These are phyloP conservation scores for Globisporangium recalcitrans DNA, from an alignment of 352 stramenopile genomes.

Conservation along the genomic window DNA sequence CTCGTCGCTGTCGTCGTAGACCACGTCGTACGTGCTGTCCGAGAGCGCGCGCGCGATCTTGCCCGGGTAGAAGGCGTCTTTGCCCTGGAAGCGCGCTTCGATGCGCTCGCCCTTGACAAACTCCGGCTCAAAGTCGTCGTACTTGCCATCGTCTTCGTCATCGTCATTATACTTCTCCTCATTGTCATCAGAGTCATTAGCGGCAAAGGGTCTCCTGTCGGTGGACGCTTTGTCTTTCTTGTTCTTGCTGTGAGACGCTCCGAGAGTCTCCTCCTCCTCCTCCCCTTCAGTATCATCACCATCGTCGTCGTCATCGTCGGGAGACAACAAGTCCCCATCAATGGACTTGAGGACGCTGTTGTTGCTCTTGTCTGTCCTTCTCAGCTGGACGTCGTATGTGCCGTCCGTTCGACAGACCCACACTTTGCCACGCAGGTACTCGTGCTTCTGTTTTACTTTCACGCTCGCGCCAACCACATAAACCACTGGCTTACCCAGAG, in stretches of 20 bases:
- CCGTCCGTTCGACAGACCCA: conserved; percentile 36
- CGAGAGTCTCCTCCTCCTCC: conserved; percentile 2
- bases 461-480: conserved; percentile 36
- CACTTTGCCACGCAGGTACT: conserved; percentile 51
- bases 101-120: conserved; percentile 53
- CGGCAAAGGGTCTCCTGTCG: conserved; percentile 2
- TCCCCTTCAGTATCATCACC: conserved; percentile 19
- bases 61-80: conserved; percentile 40
- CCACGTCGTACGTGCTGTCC: conserved; percentile 56
- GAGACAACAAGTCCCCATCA: conserved; percentile 37
- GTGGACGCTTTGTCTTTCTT: background rate
- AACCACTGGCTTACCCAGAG: conserved; percentile 23
- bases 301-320: conserved; percentile 33
- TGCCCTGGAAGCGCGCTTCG: conserved; percentile 59
- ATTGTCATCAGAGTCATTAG: conserved; percentile 19
- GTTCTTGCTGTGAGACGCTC: background rate
- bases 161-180: conserved; percentile 13
- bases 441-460: conserved; percentile 46
- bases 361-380: conserved; percentile 7
- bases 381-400: conserved; percentile 47
- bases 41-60: conserved; percentile 42
- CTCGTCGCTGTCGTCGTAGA: conserved; percentile 71
- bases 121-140: conserved; percentile 41
- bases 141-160: conserved; percentile 17
- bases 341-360: conserved; percentile 30